These are phyloP conservation scores for Prunus armeniaca DNA, from an alignment of 306 rosid genomes.

Conservation along the genomic window DNA sequence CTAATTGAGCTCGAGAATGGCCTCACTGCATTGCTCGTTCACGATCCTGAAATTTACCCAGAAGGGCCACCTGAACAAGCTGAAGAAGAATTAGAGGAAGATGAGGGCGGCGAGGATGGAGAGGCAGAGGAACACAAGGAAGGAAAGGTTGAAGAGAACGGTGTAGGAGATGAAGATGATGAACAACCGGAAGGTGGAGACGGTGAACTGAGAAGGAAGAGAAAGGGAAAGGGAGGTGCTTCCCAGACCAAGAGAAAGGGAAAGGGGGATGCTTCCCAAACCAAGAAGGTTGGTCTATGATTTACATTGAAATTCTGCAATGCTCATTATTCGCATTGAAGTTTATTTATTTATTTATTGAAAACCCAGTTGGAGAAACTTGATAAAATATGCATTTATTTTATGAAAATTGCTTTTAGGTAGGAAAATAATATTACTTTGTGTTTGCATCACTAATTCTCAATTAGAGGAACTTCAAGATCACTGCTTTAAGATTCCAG, in stretches of 20 bases:
- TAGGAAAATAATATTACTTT: background rate
- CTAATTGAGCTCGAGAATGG: constrained; percentile 63
- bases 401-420: constrained; percentile 4
- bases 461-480: background rate
- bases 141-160: constrained; percentile 11
- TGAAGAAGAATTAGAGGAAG: constrained; percentile 20
- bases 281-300: constrained; percentile 62
- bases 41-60: constrained; percentile 87
- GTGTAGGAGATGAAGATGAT: background rate
- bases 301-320: constrained; percentile 6
- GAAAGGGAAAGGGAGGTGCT: constrained; percentile 37
- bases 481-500: background rate
- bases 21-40: constrained; percentile 76
- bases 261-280: constrained; percentile 50
- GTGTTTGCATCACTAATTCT: background rate
- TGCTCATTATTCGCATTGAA: background rate
- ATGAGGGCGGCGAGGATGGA: no score
- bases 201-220: constrained; percentile 22
- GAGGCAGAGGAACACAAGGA: no score
- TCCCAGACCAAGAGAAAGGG: constrained; percentile 63
- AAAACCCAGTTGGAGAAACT: background rate
- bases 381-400: background rate
- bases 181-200: constrained; percentile 19
- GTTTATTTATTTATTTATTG: background rate
- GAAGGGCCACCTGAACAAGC: constrained; percentile 43